Evolutionary conservation across 2,329 filamentous ascomycete genomes (phyloP), one percentile per base, ranked within the genome.

Genomic region (Lachnum nothofagi): DNA sequence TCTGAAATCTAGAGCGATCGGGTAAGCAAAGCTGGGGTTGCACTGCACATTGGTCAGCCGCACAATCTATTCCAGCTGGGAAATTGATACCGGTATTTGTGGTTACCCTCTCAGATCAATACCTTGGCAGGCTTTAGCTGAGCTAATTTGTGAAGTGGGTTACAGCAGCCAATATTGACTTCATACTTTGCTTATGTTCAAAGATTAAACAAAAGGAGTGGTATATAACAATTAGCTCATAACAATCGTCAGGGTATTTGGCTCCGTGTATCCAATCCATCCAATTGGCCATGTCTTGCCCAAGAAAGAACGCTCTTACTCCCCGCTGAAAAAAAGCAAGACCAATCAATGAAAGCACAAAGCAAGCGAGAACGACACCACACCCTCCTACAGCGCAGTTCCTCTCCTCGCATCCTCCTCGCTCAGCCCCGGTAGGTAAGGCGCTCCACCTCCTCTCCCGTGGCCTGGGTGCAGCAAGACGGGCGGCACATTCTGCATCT

Each of bases 401-500:
- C 59, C 55, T 8, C 31, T 58, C 49, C 33, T 60, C 19, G 45
- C 47, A 49, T 62, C 59, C 20, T 61, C 55, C 24, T 57, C 55
- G 5, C 27, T 51, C 16, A 56, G 35, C 3, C 46, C 40, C 17
- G 14, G 35, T 12, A 46, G 19, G n/a, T 48, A 23, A 17, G 25
- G 23, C 31, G 3, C 43, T 46, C 24, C 34, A 20, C 29, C 57
- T 49, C 20, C 37, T 24, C 47, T 25, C 24, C 60, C 62, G 44
- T 55, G 44, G 2, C 60, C 60, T 6, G 56, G 61, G 48, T 64
- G 61, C 16, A 52, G 42, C 12, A 64, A 42, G 1, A 63, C 55
- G 1, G 61, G 61, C 10, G 61, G 43, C 2, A 60, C 54, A 29
- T 57, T 57, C 43, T 56, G 52, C 58, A 63, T 44, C 51, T 63